Evolutionary conservation across 495 filamentous ascomycete species (phyloP).

Genomic region (Penicillium manginii): DNA sequence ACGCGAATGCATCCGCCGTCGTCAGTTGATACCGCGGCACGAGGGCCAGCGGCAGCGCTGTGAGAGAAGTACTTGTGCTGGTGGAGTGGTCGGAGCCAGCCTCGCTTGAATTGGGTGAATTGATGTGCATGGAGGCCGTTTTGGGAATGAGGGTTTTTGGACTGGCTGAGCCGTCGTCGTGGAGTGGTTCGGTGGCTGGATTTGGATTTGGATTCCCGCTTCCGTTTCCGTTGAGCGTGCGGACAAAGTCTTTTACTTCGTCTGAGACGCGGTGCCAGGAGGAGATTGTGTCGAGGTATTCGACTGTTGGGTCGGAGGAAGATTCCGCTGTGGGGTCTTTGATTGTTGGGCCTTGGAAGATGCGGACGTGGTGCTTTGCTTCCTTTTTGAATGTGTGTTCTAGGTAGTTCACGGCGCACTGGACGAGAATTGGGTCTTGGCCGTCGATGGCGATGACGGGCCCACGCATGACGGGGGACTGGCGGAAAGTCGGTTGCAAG

Average conservation of each 20-base stretch:
- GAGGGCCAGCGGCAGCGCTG: conserved; percentile 67
- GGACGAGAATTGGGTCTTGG: conserved; percentile 56
- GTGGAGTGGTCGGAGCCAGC: conserved; percentile 34
- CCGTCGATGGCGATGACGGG: conserved; percentile 85
- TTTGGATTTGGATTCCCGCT: not conserved
- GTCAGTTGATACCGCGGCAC: conserved; percentile 78
- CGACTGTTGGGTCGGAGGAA: conserved; percentile 53
- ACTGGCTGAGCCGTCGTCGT: conserved; percentile 29
- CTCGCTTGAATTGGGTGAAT: conserved; percentile 37
- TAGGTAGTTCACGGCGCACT: conserved; percentile 62
- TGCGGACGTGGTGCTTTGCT: conserved; percentile 58
- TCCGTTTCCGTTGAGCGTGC: conserved; percentile 25
- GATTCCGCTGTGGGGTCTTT: conserved; percentile 29
- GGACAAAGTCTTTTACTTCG: conserved; percentile 68
- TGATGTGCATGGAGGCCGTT: conserved; percentile 33
- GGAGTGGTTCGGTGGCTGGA: conserved; percentile 2
- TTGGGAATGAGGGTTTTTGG: conserved; percentile 42
- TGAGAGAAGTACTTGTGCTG: conserved; percentile 13
- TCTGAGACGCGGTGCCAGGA: conserved; percentile 72
- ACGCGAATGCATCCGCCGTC: conserved; percentile 73
- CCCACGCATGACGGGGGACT: conserved; percentile 59
- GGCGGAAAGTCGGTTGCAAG: conserved; percentile 48
- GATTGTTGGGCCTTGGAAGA: conserved; percentile 55
- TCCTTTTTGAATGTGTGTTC: conserved; percentile 60
- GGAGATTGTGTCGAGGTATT: conserved; percentile 70